These are phyloP conservation scores for Cardamine resedifolia DNA, from an alignment of 345 rosid species.

Conservation along the genomic window DNA sequence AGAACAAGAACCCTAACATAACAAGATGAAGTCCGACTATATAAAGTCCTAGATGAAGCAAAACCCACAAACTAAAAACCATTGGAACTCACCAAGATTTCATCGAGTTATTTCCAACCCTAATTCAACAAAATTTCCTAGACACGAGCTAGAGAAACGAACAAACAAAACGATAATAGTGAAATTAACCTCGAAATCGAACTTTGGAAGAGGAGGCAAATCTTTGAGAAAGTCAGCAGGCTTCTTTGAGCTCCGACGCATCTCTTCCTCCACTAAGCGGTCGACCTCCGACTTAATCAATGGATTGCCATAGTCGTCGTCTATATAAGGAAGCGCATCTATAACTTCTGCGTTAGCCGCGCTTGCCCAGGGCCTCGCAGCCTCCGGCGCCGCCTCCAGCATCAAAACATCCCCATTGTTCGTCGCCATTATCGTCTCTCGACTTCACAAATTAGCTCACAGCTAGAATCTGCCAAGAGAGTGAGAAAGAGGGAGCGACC, in stretches of 20 bases:
- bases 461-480: constrained; percentile 2
- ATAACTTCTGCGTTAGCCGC: constrained; percentile 65
- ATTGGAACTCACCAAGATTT: not conserved
- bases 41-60: not conserved
- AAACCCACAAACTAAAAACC: not conserved
- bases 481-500: not conserved
- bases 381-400: constrained; percentile 74
- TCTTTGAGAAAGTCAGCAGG: constrained; percentile 87
- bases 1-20: constrained; percentile 11
- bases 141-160: not conserved
- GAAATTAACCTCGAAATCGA: constrained; percentile 62
- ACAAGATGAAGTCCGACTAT: not conserved
- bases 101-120: constrained; percentile 8
- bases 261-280: constrained; percentile 90
- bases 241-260: constrained; percentile 87
- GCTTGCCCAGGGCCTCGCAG: constrained; percentile 63
- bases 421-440: constrained; percentile 35
- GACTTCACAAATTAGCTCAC: constrained; percentile 4
- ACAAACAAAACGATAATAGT: constrained; percentile 9
- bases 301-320: constrained; percentile 82
- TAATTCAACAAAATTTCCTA: not conserved
- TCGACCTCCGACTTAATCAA: constrained; percentile 79
- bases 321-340: constrained; percentile 95
- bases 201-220: constrained; percentile 68
- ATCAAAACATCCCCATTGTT: constrained; percentile 61